Percentiles rank a stretch among this genome's conserved stretches.
These are phyloP conservation scores for Aristolochia californica DNA, from an alignment of 164 flowering plant species.

Conservation along the genomic window DNA sequence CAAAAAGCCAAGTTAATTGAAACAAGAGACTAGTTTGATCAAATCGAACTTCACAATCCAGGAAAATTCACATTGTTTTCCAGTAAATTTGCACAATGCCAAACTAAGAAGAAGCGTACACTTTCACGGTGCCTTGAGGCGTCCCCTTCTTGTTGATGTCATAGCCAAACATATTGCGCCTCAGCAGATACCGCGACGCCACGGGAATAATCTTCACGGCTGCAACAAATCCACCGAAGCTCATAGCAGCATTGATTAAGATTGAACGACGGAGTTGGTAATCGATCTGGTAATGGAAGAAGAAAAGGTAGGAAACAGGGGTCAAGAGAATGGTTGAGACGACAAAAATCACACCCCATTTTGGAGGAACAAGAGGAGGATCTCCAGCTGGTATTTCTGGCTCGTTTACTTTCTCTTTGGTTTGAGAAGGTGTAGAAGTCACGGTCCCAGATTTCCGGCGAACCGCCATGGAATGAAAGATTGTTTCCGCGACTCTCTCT, in stretches of 20 bases:
- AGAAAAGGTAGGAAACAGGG: slow-evolving; percentile 50
- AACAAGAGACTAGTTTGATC: too few species aligned
- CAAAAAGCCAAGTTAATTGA: too few species aligned
- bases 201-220: slow-evolving; percentile 65
- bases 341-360: slow-evolving; percentile 25
- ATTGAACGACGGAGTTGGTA: slow-evolving; percentile 48
- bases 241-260: slow-evolving; percentile 46
- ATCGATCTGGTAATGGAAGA: slow-evolving; percentile 53
- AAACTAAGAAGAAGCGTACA: slow-evolving; percentile 22
- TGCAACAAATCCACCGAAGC: slow-evolving; percentile 53
- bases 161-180: slow-evolving; percentile 63
- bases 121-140: slow-evolving; percentile 70
- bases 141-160: slow-evolving; percentile 92
- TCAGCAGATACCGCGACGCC: slow-evolving; percentile 53
- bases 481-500: too few species aligned
- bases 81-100: too few species aligned
- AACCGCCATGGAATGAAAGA: too few species aligned
- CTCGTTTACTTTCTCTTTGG: too few species aligned
- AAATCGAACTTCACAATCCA: too few species aligned
- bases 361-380: slow-evolving; percentile 40
- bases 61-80: too few species aligned
- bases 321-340: slow-evolving; percentile 23
- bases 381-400: slow-evolving; percentile 10
- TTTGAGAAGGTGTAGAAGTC: too few species aligned
- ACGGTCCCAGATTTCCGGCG: too few species aligned